phyloP scores from a whole-genome alignment of 108 stramenopile genomes.

The Skeletonema tropicum region DNA sequence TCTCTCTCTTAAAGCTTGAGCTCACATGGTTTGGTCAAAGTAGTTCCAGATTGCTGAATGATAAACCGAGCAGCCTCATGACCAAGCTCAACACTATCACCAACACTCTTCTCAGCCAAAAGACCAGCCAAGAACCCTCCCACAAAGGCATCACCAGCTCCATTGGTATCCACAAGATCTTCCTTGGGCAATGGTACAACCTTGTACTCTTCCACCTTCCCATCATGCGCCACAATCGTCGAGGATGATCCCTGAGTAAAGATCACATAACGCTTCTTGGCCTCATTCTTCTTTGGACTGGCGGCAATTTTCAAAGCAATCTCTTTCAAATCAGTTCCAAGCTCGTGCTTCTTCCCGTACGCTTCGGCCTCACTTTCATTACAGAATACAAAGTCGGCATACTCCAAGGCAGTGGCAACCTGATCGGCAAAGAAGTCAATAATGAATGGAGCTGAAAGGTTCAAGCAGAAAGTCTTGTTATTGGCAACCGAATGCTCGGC shows the following conservation, averaged over 20 bases:
- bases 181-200: conserved; percentile 88
- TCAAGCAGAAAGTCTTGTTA: conserved; percentile 94
- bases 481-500: conserved; percentile 91
- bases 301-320: conserved; percentile 91
- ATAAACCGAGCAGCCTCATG: conserved; percentile 95
- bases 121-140: conserved; percentile 97
- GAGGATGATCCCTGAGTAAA: conserved; percentile 97
- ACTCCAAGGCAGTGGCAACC: conserved; percentile 90
- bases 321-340: conserved; percentile 90
- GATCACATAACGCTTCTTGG: conserved; percentile 89
- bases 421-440: conserved; percentile 98
- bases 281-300: conserved; percentile 86
- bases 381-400: conserved; percentile 97
- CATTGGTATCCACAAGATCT: conserved; percentile 98
- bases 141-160: conserved; percentile 99
- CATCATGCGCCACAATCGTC: conserved; percentile 94
- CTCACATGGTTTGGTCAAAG: conserved; percentile 75
- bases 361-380: conserved; percentile 99
- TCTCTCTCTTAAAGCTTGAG: conserved; percentile 55
- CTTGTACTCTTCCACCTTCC: conserved; percentile 87
- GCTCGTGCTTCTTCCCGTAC: conserved; percentile 93
- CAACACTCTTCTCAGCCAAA: conserved; percentile 72
- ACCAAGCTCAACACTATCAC: conserved; percentile 95
- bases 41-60: conserved; percentile 97
- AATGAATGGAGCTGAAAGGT: conserved; percentile 98